A percentile compares a stretch with the other conserved stretches of the same genome.
Conservation (phyloP, 345 rosid species). For the Rhodamnia argentea region DNA sequence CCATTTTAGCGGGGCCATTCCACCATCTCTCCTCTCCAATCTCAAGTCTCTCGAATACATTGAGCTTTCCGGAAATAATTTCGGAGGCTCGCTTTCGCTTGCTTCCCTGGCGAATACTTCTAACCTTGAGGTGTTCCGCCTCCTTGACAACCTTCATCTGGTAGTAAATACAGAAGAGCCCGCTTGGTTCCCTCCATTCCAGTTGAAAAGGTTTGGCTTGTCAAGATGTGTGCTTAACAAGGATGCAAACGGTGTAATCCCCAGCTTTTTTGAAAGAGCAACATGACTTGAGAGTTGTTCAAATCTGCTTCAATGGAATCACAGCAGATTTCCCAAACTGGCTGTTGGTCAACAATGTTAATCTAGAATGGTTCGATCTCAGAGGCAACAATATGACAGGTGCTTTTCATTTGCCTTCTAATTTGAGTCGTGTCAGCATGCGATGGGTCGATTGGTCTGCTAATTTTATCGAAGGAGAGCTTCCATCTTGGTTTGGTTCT, state of each 20-base stretch:
- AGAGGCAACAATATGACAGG: background rate
- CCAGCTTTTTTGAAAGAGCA: constrained; percentile 8
- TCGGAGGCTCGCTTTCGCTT: background rate
- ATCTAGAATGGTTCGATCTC: background rate
- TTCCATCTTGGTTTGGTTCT: constrained; percentile 6
- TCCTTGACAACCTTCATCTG: background rate
- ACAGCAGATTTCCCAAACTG: constrained; percentile 8
- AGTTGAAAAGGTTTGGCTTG: background rate
- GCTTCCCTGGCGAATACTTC: background rate
- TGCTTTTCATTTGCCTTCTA: background rate
- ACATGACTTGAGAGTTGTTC: constrained; percentile 1
- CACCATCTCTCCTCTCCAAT: background rate
- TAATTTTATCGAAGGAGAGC: background rate
- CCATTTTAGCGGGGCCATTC: background rate
- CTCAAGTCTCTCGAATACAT: constrained; percentile 1
- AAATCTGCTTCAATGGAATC: background rate
- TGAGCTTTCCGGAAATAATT: background rate
- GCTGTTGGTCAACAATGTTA: constrained; percentile 15
- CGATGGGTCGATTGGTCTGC: background rate
- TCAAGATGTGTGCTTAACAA: background rate
- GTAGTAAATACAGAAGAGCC: background rate
- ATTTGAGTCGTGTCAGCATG: background rate
- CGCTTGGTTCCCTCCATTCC: background rate
- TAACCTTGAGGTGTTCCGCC: background rate
- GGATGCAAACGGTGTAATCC: background rate